Evolutionary conservation across 805 yeast species (phyloP).

Genomic region (Saturnispora kantuleensis): DNA sequence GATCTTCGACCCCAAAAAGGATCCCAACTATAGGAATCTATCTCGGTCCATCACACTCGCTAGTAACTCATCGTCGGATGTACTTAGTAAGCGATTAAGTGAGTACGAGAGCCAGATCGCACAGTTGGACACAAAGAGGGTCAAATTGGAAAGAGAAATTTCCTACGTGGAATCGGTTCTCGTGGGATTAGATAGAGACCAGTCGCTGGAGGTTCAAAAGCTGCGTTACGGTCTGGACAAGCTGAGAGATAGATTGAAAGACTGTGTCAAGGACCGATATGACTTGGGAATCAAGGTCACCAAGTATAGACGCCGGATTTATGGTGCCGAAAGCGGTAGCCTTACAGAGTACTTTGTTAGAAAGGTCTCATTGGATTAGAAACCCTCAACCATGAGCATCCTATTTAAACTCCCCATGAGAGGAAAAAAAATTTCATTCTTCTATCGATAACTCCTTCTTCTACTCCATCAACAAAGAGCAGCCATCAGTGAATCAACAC

Average conservation of each 20-base stretch:
- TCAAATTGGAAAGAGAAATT: slow-evolving; percentile 24
- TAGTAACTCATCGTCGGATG: slow-evolving; percentile 4
- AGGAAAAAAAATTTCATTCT: not conserved
- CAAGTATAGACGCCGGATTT: slow-evolving; percentile 19
- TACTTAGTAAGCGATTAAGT: slow-evolving; percentile 12
- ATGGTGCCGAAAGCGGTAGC: slow-evolving; percentile 25
- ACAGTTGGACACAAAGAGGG: slow-evolving; percentile 15
- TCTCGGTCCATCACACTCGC: slow-evolving; percentile 10
- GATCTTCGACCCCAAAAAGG: not conserved
- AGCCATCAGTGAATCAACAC: too few species aligned
- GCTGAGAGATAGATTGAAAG: slow-evolving; percentile 21
- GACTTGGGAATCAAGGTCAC: slow-evolving; percentile 23
- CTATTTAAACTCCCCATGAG: not conserved
- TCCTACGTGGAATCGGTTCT: slow-evolving; percentile 22
- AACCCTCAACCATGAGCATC: slow-evolving; percentile 2
- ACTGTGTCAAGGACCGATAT: slow-evolving; percentile 22
- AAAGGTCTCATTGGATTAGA: slow-evolving; percentile 31
- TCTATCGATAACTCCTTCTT: not conserved
- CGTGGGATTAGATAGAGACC: slow-evolving; percentile 7
- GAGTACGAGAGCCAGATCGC: slow-evolving; percentile 14
- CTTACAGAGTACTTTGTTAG: slow-evolving; percentile 50
- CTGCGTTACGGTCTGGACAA: slow-evolving; percentile 22
- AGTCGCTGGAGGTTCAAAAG: slow-evolving; percentile 20
- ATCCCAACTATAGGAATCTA: slow-evolving; percentile 1
- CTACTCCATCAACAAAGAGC: not conserved